Evolutionary conservation across 1,284 basidiomycete species (phyloP).

Genomic region (Schizopora paradoxa): DNA sequence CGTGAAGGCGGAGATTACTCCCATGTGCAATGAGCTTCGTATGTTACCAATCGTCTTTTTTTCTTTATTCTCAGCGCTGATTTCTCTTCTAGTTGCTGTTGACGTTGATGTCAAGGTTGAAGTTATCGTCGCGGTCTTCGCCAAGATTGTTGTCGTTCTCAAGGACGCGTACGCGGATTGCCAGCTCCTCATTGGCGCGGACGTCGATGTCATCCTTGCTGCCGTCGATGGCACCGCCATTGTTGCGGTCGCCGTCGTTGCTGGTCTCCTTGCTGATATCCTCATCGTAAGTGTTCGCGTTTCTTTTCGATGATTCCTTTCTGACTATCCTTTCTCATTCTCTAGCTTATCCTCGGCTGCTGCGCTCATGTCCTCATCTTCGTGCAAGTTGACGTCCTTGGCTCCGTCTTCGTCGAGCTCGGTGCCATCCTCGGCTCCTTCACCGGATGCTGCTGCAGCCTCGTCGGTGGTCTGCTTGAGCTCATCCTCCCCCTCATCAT

Average conservation of each 20-base stretch:
- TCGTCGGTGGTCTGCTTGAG: conserved; percentile 10
- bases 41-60: not conserved
- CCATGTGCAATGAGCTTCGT: conserved; percentile 7
- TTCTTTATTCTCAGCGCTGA: not conserved
- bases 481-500: conserved; percentile 9
- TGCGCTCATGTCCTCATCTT: conserved; percentile 14
- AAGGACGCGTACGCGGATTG: conserved; percentile 8
- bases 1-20: conserved; percentile 9
- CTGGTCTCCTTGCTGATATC: conserved; percentile 14
- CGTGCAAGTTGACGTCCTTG: conserved; percentile 8
- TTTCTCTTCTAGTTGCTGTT: conserved; percentile 1
- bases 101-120: conserved; percentile 11
- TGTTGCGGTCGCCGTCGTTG: conserved; percentile 12
- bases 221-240: conserved; percentile 11
- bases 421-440: conserved; percentile 15
- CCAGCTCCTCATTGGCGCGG: conserved; percentile 14
- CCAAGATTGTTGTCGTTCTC: conserved; percentile 7
- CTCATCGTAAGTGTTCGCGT: conserved; percentile 9
- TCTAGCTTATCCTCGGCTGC: conserved; percentile 10
- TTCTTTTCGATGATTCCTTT: not conserved
- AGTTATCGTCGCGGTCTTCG: conserved; percentile 10
- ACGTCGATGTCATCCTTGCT: conserved; percentile 10
- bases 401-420: conserved; percentile 9
- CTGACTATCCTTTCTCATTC: not conserved
- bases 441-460: conserved; percentile 4